A percentile compares a stretch with the other conserved stretches of the same genome.
phyloP scores from a whole-genome alignment of 1,284 basidiomycete species.

The Leccinum glutinopallens region DNA sequence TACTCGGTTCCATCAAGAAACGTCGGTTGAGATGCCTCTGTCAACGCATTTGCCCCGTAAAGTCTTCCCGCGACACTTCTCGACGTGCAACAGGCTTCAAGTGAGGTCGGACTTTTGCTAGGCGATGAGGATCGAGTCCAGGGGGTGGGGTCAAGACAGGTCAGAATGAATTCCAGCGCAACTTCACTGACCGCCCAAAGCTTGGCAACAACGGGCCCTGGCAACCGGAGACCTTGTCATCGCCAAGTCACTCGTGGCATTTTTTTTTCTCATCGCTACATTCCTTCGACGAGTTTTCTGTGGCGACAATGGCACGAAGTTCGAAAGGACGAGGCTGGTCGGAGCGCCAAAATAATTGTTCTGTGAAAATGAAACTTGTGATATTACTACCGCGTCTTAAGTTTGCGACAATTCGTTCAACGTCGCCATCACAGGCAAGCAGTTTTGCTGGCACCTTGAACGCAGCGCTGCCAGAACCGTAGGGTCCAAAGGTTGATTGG shows the following conservation, averaged over 20 bases:
- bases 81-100: background rate
- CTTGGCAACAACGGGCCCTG: constrained; percentile 2
- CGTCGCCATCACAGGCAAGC: background rate
- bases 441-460: background rate
- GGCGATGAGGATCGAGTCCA: background rate
- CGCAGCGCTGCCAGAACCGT: background rate
- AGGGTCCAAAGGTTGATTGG: background rate
- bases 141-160: constrained; percentile 1
- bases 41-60: background rate
- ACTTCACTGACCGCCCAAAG: background rate
- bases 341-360: background rate
- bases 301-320: background rate
- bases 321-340: background rate
- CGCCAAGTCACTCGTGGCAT: background rate
- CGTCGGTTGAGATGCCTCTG: background rate
- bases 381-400: background rate
- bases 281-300: background rate
- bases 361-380: background rate
- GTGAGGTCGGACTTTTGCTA: background rate
- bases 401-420: background rate
- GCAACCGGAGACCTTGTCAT: background rate
- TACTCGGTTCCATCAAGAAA: background rate
- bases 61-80: background rate
- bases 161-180: background rate
- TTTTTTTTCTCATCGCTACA: background rate